These are phyloP conservation scores for Sordariomycetes sp. DNA, from an alignment of 2,329 filamentous ascomycete genomes.

Conservation along the genomic window DNA sequence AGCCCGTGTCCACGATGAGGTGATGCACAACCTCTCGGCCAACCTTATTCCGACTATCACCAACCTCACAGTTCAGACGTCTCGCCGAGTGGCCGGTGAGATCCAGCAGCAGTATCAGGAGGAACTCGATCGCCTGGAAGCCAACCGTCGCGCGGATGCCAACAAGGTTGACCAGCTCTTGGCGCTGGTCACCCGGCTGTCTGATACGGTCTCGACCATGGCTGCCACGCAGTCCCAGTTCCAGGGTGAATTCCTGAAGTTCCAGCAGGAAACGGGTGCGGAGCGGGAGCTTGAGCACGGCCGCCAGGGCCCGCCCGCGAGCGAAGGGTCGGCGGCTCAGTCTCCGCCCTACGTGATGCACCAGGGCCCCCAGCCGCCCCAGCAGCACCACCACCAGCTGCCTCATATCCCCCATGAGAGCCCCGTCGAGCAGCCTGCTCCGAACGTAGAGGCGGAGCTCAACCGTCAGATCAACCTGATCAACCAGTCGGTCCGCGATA, in stretches of 20 bases:
- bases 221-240: constrained; percentile 57
- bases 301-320: constrained; percentile 13
- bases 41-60: constrained; percentile 58
- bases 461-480: constrained; percentile 46
- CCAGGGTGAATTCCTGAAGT: constrained; percentile 52
- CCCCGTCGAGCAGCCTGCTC: neutral
- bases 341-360: constrained; percentile 5
- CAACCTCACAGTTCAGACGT: constrained; percentile 52
- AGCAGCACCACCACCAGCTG: constrained; percentile 30
- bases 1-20: constrained; percentile 55
- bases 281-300: constrained; percentile 30
- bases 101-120: constrained; percentile 52
- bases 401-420: constrained; percentile 16
- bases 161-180: constrained; percentile 66
- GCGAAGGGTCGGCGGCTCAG: constrained; percentile 11
- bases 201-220: constrained; percentile 61
- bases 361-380: constrained; percentile 8
- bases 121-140: constrained; percentile 38
- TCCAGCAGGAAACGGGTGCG: constrained; percentile 34
- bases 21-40: constrained; percentile 49
- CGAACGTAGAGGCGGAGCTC: constrained; percentile 33
- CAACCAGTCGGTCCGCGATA: constrained; percentile 49
- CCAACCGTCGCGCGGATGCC: constrained; percentile 37
- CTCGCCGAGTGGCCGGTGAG: constrained; percentile 57
- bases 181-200: constrained; percentile 53